These are phyloP conservation scores for Talaromyces thailandensis DNA, from an alignment of 495 filamentous ascomycete species.

Conservation along the genomic window DNA sequence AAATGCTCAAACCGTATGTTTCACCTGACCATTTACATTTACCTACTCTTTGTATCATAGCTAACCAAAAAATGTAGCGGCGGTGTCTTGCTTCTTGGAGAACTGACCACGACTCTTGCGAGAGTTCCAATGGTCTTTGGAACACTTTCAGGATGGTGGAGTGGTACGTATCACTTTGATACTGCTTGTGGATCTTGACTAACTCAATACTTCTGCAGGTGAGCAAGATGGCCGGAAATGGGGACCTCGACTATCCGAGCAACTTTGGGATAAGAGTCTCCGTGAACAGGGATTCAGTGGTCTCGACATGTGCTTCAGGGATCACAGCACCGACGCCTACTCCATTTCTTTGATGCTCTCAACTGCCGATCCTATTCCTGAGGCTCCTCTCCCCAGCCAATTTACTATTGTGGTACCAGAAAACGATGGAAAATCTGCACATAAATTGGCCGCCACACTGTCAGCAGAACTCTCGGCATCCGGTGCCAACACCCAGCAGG, in stretches of 20 bases:
- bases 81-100: background rate
- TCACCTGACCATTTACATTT: background rate
- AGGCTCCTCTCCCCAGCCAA: background rate
- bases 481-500: background rate
- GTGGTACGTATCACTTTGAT: background rate
- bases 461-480: background rate
- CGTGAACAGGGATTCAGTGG: background rate
- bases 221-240: background rate
- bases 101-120: background rate
- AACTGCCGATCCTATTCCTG: background rate
- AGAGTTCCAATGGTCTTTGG: background rate
- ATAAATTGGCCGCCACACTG: background rate
- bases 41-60: background rate
- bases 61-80: background rate
- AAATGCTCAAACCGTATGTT: background rate
- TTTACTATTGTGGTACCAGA: background rate
- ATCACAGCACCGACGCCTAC: background rate
- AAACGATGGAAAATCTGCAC: background rate
- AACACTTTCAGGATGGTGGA: background rate
- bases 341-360: background rate
- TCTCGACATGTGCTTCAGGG: background rate
- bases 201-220: background rate
- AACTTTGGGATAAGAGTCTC: background rate
- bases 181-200: background rate
- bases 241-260: conserved; percentile 7